A percentile compares a stretch with the other conserved stretches of the same genome.
These are phyloP conservation scores for Coniochaeta sp. DNA, from an alignment of 2,329 filamentous ascomycete species.

Conservation along the genomic window DNA sequence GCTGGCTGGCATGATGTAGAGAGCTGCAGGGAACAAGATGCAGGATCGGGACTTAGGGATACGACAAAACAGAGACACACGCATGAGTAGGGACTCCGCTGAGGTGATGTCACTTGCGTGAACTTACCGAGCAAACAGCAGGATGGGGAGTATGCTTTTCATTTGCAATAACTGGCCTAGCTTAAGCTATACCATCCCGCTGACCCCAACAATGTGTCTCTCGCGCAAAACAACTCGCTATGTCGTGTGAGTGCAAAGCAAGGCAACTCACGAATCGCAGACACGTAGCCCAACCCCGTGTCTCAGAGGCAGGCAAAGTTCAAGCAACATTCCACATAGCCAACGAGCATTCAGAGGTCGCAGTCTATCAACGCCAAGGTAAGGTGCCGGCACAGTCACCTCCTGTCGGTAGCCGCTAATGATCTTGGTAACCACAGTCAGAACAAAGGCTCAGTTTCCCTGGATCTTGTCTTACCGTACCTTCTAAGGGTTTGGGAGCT, in stretches of 20 bases:
- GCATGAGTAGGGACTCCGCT: background rate
- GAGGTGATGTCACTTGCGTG: background rate
- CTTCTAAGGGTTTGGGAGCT: slow-evolving; percentile 51
- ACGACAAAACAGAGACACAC: background rate
- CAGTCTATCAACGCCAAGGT: background rate
- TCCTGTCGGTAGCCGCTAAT: background rate
- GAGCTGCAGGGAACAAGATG: background rate
- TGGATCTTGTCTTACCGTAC: background rate
- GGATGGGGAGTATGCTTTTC: background rate
- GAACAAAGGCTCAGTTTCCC: background rate
- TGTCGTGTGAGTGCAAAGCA: background rate
- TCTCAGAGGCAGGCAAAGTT: background rate
- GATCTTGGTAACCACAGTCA: background rate
- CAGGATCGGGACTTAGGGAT: background rate
- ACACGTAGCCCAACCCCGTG: background rate
- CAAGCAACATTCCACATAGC: background rate
- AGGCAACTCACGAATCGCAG: background rate
- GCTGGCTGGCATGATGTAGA: background rate
- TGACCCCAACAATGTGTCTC: background rate
- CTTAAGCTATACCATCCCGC: background rate
- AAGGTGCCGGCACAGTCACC: background rate
- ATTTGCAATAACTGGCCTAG: background rate
- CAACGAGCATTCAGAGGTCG: background rate
- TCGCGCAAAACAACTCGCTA: background rate
- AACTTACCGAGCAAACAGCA: background rate